Percentiles rank a stretch among this genome's conserved stretches.
Conservation (phyloP, 164 flowering plant species). For the Amborella trichopoda region DNA sequence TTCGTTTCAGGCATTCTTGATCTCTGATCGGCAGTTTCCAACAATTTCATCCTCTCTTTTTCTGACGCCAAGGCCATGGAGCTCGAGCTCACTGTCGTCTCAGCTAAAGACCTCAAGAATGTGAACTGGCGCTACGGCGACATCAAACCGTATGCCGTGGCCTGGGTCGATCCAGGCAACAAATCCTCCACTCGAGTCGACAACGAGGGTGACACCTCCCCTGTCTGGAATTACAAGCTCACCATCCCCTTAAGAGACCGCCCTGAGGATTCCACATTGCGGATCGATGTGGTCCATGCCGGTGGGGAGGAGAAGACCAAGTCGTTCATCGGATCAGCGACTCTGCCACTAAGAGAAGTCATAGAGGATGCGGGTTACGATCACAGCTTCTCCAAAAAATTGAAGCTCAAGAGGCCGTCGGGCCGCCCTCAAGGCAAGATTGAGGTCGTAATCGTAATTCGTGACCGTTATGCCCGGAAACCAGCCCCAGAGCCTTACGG, state of each 20-base stretch:
- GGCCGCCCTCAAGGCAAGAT: conserved; percentile 80
- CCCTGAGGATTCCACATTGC: conserved; percentile 32
- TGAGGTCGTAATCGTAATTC: conserved; percentile 27
- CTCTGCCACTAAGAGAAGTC: conserved; percentile 31
- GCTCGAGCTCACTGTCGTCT: conserved; percentile 38
- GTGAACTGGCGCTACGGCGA: conserved; percentile 81
- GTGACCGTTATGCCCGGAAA: conserved; percentile 25
- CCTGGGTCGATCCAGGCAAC: conserved; percentile 50
- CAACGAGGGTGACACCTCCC: conserved; percentile 41
- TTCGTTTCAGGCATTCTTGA: not conserved
- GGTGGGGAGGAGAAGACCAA: conserved; percentile 30
- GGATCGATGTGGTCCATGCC: conserved; percentile 52
- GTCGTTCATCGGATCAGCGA: conserved; percentile 54
- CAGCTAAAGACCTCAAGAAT: conserved; percentile 72
- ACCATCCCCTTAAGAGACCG: conserved; percentile 29
- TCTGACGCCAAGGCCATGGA: too few species aligned
- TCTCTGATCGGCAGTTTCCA: not conserved
- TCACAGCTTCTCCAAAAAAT: conserved; percentile 4
- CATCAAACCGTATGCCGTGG: conserved; percentile 63
- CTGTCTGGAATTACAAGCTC: conserved; percentile 52
- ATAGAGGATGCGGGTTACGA: conserved; percentile 44
- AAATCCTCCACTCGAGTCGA: conserved; percentile 52
- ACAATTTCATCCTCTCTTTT: not conserved
- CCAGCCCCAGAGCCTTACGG: conserved; percentile 10
- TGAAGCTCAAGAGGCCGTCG: conserved; percentile 70